These are phyloP conservation scores for Solidago caesia DNA, from an alignment of 129 eudicot genomes.

Conservation along the genomic window DNA sequence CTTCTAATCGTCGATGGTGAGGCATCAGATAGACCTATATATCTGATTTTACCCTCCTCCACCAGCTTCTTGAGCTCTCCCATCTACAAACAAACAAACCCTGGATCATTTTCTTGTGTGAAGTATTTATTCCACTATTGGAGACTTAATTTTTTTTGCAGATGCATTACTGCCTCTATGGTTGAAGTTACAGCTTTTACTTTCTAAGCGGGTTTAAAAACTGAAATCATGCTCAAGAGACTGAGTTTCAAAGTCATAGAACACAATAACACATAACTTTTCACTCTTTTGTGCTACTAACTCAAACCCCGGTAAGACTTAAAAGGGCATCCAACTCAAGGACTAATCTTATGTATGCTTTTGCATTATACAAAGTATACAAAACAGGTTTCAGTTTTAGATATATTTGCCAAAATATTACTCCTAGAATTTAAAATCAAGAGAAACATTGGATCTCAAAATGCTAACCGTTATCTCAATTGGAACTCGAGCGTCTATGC, in stretches of 20 bases:
- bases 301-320: no score
- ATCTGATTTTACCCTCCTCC: constrained; percentile 47
- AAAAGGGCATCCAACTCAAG: no score
- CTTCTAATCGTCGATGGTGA: constrained; percentile 46
- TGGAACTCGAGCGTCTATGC: constrained; percentile 39
- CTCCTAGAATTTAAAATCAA: background rate
- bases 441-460: background rate
- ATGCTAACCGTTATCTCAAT: constrained; percentile 43
- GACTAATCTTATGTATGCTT: no score
- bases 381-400: no score
- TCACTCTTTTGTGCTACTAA: no score
- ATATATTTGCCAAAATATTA: no score
- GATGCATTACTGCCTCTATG: background rate
- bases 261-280: no score
- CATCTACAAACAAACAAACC: constrained; percentile 30
- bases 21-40: constrained; percentile 48
- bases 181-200: background rate
- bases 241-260: no score
- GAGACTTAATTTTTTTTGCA: background rate
- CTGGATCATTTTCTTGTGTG: background rate
- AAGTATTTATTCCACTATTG: background rate
- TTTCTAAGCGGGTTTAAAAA: no score
- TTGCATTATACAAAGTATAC: no score
- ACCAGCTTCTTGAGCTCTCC: constrained; percentile 43
- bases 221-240: no score